Evolutionary conservation across 2,329 filamentous ascomycete genomes (phyloP), one percentile per base, ranked within the genome.

Genomic region (Parastagonospora avenae): DNA sequence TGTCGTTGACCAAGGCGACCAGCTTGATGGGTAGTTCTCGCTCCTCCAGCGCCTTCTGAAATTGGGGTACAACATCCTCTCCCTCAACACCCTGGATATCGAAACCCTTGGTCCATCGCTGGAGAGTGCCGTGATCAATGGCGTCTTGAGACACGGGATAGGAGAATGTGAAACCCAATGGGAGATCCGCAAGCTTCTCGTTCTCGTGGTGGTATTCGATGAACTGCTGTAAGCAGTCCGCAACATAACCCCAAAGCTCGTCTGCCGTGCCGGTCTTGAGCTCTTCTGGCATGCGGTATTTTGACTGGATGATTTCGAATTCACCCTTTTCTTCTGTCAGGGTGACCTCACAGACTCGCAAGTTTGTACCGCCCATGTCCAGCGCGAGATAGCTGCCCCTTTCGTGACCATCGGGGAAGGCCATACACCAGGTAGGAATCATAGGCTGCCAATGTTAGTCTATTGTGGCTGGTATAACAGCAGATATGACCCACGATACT

Each of bases 381-480:
- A 97, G 82, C 55, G 93, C 92, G 41, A 97, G 82, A 74, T 86
- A 97, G 24, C 88, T 93, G 57, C 93, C 93, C 3, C 86, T 90
- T 76, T 97, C 93, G 63, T 92, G 74, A 60, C 93, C 93, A 70
- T 90, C 89, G 33, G 93, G 93, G 74, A 91, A 92, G 42, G 85
- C 86, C 86, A 97, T 92, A 54, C 95, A 92, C 93, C 93, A 97
- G 52, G 93, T 97, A 51, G 93, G 90, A 77, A 96, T 97, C 93
- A 97, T 97, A 57, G 93, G 93, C 91, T 96, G 63, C 39, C 10
- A 28, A 1, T 12, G 48, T 62, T 33, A 57, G 50, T 8, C 85
- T 2, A 19, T 29, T 8, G 29, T 96, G 51, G 92, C 96, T 54
- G 91, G 89, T 77, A 95, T 95, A 91, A 95, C 95, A 54, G 91